These are phyloP conservation scores for Penicillium dipodomyicola DNA, from an alignment of 495 filamentous ascomycete genomes.

Conservation along the genomic window DNA sequence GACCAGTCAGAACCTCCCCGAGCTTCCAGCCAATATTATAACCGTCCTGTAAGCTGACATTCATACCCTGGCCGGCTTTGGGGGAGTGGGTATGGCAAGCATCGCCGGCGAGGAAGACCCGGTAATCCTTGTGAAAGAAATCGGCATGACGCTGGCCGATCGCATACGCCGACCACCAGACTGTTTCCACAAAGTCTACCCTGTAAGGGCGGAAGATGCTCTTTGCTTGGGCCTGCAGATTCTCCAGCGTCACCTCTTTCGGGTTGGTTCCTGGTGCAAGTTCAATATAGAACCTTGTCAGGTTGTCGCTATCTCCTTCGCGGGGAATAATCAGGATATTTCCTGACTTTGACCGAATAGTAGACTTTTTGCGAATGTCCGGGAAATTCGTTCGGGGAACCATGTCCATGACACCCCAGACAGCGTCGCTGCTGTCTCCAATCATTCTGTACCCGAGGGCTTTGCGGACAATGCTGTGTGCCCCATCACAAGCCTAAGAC, in stretches of 20 bases:
- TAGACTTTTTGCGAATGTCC: conserved; percentile 73
- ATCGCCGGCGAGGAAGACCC: conserved; percentile 58
- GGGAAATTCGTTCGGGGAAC: conserved; percentile 74
- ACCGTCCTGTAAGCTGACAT: conserved; percentile 49
- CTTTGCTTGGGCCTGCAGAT: conserved; percentile 57
- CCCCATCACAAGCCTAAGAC: conserved; percentile 67
- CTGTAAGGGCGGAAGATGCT: conserved; percentile 57
- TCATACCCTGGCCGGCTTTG: conserved; percentile 59
- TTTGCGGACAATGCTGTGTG: conserved; percentile 66
- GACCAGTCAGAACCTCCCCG: conserved; percentile 58
- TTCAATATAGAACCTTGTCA: conserved; percentile 71
- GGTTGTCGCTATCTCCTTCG: conserved; percentile 58
- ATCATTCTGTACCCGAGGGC: conserved; percentile 68
- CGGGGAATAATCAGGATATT: conserved; percentile 71
- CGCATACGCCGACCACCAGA: conserved; percentile 61
- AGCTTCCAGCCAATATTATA: conserved; percentile 82
- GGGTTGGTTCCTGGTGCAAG: conserved; percentile 52
- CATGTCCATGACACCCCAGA: conserved; percentile 85
- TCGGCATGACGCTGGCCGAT: conserved; percentile 60
- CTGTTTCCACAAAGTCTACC: conserved; percentile 49
- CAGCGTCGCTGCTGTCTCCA: conserved; percentile 70
- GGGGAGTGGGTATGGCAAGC: conserved; percentile 62
- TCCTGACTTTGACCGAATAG: conserved; percentile 56
- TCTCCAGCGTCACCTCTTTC: conserved; percentile 44
- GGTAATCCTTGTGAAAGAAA: conserved; percentile 51